Conservation (phyloP, 257 asterid genomes). For the Ajuga chamaepitys region DNA sequence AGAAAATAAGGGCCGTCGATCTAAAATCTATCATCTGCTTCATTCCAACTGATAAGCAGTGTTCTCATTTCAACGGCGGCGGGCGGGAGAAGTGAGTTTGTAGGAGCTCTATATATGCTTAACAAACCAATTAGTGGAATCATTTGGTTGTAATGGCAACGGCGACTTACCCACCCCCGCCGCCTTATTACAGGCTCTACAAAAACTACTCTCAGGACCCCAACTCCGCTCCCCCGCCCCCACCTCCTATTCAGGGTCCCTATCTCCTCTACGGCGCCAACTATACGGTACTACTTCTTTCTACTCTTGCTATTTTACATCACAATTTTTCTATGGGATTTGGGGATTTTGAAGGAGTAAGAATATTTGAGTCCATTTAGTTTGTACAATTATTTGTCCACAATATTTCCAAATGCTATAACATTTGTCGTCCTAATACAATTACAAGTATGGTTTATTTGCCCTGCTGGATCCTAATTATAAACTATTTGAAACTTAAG, state of each 20-base stretch:
- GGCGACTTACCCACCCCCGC: conserved; percentile 95
- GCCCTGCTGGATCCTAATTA: background rate
- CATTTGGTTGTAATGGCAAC: conserved; percentile 47
- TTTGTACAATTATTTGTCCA: background rate
- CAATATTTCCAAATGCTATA: background rate
- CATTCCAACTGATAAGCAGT: too few relatives aligned
- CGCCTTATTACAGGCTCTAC: conserved; percentile 81
- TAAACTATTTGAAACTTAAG: background rate
- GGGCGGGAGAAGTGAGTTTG: background rate
- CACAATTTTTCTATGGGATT: background rate
- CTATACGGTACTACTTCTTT: conserved; percentile 44
- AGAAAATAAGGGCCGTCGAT: too few relatives aligned
- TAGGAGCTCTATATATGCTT: background rate
- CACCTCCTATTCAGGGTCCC: conserved; percentile 70
- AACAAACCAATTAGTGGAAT: background rate
- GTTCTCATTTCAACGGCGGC: too few relatives aligned
- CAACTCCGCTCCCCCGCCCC: conserved; percentile 75
- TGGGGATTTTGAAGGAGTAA: background rate
- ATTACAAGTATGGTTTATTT: background rate
- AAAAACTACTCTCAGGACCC: conserved; percentile 59
- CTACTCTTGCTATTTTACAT: background rate
- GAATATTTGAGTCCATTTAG: background rate
- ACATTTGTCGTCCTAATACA: too few relatives aligned
- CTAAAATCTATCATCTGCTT: too few relatives aligned
- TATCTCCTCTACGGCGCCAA: conserved; percentile 73